Evolutionary conservation across 257 asterid genomes (phyloP), one percentile per base, ranked within the genome.

Genomic region (Nicotiana tomentosiformis): DNA sequence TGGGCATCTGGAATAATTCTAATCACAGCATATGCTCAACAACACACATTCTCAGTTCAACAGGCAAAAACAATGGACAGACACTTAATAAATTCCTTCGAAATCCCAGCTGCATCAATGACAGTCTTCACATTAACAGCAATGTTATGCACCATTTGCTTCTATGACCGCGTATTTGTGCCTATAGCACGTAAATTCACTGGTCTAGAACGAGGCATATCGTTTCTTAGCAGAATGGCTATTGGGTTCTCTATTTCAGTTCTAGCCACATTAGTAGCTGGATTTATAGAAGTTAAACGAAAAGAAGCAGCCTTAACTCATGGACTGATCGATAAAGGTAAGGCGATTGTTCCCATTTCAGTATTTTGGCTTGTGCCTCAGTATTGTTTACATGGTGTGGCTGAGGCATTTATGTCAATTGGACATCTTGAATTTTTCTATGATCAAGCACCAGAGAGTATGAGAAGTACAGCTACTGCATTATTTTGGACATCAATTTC

Each of bases 401-500:
- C 99, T 2, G 99, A 95, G 55, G 96, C 97, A 1, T 95, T 94
- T 81, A 92, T 91, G 96, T 93, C 97, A 29, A 91, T 94, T 65
- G 97, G 99, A 35, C 97, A 90, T 55, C 88, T 94, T 5, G 97
- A 95, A 87, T 94, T 95, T 78, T 92, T 94, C 87, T 95, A 92
- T 11, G 97, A 94, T 82, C 98, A 95, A 86, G 88, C 96, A 10
- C 98, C 99, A 32, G 98, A 94, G 88, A 93, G 99, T 56, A 95
- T 94, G 99, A 86, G 93, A 86, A 90, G 94, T 86, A 92, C 94
- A 1, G 94, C 98, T 0, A 90, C 92, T 1, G 97, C 98, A 20
- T 32, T 93, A 46, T 94, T 92, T 58, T 93, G 98, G 98, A 83
- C 91, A 3, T 78, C 98, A 7, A 94, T 93, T 10, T 90, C 98